Percentiles rank a stretch among this genome's conserved stretches.
These are phyloP conservation scores for Pseudopithomyces maydicus DNA, from an alignment of 2,329 filamentous ascomycete species.

Conservation along the genomic window DNA sequence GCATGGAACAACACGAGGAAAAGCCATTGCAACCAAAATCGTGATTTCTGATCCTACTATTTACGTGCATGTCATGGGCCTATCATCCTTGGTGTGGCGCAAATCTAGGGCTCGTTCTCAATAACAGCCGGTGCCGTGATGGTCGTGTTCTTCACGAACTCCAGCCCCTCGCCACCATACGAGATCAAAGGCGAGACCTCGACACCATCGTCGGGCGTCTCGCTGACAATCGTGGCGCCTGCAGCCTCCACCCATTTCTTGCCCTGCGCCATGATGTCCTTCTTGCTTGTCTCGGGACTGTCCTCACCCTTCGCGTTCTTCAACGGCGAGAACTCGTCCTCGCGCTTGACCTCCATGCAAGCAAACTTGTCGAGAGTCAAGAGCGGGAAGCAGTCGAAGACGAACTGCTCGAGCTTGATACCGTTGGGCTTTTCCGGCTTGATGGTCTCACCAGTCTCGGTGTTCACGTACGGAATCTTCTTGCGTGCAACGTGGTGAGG, in stretches of 20 bases:
- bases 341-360: conserved; percentile 91
- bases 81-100: not conserved
- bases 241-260: conserved; percentile 82
- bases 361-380: conserved; percentile 87
- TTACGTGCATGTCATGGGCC: not conserved
- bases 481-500: conserved; percentile 96
- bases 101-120: conserved; percentile 61
- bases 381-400: conserved; percentile 97
- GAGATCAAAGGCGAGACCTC: conserved; percentile 93
- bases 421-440: conserved; percentile 96
- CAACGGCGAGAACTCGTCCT: conserved; percentile 96
- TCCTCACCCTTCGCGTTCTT: conserved; percentile 91
- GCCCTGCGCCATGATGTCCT: conserved; percentile 88
- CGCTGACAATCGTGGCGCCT: conserved; percentile 74
- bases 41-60: not conserved
- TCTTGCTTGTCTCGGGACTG: conserved; percentile 89
- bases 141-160: conserved; percentile 63
- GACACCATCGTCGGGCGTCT: conserved; percentile 64
- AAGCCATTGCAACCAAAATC: too few species aligned
- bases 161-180: conserved; percentile 66
- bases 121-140: conserved; percentile 69
- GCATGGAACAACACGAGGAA: not conserved
- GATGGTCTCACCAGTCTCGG: conserved; percentile 75
- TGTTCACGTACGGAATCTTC: conserved; percentile 91
- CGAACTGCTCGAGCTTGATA: conserved; percentile 98